phyloP scores from a whole-genome alignment of 257 asterid genomes.

The Prunella vulgaris region DNA sequence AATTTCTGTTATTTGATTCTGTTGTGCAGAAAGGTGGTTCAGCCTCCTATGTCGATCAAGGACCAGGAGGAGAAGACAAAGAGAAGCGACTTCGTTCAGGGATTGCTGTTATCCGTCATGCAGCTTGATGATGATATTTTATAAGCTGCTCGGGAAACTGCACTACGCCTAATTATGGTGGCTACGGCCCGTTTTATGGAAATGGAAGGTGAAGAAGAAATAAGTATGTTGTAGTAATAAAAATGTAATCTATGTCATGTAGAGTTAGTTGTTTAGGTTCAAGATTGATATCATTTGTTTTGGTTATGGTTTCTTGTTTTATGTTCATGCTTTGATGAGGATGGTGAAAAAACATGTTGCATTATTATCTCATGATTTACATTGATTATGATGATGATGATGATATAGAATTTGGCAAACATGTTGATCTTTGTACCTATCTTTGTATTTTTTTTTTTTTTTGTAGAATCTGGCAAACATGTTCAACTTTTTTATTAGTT shows the following conservation, averaged over 20 bases:
- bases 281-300: conserved; percentile 22
- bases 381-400: background rate
- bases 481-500: background rate
- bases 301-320: conserved; percentile 20
- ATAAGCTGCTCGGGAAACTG: conserved; percentile 23
- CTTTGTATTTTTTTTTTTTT: background rate
- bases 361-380: conserved; percentile 11
- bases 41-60: conserved; percentile 69
- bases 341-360: conserved; percentile 20
- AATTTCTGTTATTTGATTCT: background rate
- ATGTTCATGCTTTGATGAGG: conserved; percentile 33
- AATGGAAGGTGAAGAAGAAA: conserved; percentile 31
- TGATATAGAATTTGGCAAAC: background rate
- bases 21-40: conserved; percentile 54
- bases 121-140: conserved; percentile 54
- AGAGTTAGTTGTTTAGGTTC: conserved; percentile 38
- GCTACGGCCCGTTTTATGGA: conserved; percentile 22
- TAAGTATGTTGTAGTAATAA: conserved; percentile 43
- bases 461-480: background rate
- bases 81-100: conserved; percentile 71
- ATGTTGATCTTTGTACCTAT: background rate
- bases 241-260: conserved; percentile 48
- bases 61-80: conserved; percentile 85
- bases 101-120: conserved; percentile 64
- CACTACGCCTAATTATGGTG: conserved; percentile 17